Evolutionary conservation across 305 asterid species (phyloP), one percentile per base, ranked within the genome.

Genomic region (Caryopteris hybrid): DNA sequence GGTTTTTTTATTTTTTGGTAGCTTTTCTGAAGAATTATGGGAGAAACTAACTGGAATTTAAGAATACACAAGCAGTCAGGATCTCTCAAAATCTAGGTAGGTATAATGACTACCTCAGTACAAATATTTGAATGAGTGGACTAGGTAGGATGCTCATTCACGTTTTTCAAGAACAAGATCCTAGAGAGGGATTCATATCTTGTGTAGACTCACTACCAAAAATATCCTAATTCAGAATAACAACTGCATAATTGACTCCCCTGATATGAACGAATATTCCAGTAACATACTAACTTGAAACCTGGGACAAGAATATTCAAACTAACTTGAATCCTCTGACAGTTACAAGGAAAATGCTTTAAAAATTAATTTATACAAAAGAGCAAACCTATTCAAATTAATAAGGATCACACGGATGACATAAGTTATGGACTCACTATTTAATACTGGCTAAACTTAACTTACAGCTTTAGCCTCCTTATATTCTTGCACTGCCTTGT

Each of bases 381-480:
- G n/a, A n/a, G n/a, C n/a, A n/a, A n/a, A n/a, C n/a, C 31, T 25
- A 4, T 4, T 1, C 50, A 53, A 52, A 16, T 47, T 45, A 64
- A 21, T 22, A 17, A 29, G 6, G 45, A 64, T 46, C 52, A 34
- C 61, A 64, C 25, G 34, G 31, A 16, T 27, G 47, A 33, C 46
- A 36, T 57, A 38, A 31, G 36, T 16, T 41, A 29, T 14, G 14
- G 36, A 45, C 39, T 13, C 69, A 59, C 14, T 59, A 6, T 18
- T 20, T 29, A 50, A 52, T 11, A 41, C 43, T 42, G 60, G 55
- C 31, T 25, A 27, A 5, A 27, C 58, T 59, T 38, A 51, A 78
- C 83, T 74, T 74, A 85, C 90, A 60, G 84, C 78, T 68, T 78
- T 85, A 60, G 90, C 88, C 83, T 85, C 90, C 76, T 82, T 82